Base-by-base conservation (phyloP, 495 filamentous ascomycete genomes). In the Annulohypoxylon stygium region DNA sequence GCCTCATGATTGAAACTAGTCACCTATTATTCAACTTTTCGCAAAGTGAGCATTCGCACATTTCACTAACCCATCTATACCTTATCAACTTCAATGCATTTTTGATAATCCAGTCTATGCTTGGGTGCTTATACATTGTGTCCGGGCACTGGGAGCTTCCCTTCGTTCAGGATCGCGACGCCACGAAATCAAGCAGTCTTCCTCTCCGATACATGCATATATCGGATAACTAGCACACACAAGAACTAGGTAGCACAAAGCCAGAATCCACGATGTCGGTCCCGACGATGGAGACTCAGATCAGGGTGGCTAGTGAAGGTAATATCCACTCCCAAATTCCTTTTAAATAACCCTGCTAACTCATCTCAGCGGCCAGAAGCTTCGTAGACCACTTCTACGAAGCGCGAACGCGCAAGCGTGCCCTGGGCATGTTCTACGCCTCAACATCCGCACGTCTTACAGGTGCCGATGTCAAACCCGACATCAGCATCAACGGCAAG, bases 401-500 rank as follows among this genome's bases (percentile, higher is more conserved):
- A 26, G 51, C 77, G 12, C 48, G 83, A 14, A 82, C 78, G 75
- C 71, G 78, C 2, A 71, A 65, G 50, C 81, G 79, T 33, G 65
- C 79, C 14, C 68, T 85, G 12, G 53, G 64, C 30, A 37, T 16
- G 0, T 79, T 75, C 76, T 86, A 86, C 80, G 72, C 81, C 47
- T 80, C 74, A 70, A 59, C 75, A 14, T 81, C 80, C 55, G 12
- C 74, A 18, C 76, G 76, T 4, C 83, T 84, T 48, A 57, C 67
- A 12, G 47, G 60, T 23, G 78, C 79, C 7, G 70, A 78, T 61
- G 69, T 77, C 14, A 73, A 73, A 1, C 78, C 83, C 47, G 83
- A 85, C 77, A 83, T 86, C 70, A 79, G 77, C 80, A 75, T 84
- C 74, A 86, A 86, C 80, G 84, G 84, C 14, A 71, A 65, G 4